Evolutionary conservation across 169 alveolate species (phyloP), one percentile per base, ranked within the genome.

Genomic region (Amoebophrya sp.): DNA sequence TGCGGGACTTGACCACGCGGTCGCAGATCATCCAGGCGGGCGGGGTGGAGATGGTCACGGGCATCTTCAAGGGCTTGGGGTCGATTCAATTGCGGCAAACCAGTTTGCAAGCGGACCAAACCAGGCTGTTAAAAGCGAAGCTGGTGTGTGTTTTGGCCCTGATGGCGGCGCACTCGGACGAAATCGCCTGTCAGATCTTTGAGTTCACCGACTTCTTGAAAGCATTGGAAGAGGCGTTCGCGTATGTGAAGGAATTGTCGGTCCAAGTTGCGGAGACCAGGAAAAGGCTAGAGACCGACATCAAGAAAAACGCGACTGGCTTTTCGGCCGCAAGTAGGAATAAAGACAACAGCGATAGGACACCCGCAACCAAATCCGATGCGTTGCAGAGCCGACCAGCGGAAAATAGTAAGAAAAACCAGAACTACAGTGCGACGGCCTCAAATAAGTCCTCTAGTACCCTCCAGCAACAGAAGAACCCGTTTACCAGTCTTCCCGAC

Each of bases 1-100:
- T 66, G 83, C 83, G 83, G 83, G 35, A n/a, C 83, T 25, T 66
- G 83, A 66, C 35, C 29, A 66, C 83, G 29, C 83, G 83, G 29
- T 0, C 38, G 35, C 83, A 66, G 83, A 25, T 66, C 10, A 2
- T 66, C 35, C 10, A 7, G 39, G 83, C 83, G 29, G 83, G 83
- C 7, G 83, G 83, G 29, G 35, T 66, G 32, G 83, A 66, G 83
- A 66, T 66, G 83, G 35, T 66, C 35, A 66, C 18, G 39, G 83
- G 83, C 29, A 66, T 66, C 35, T 25, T 66, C 38, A 66, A 66
- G 35, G 83, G 83, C 83, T 1, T 66, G 35, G 32, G 18, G 83
- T 12, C 29, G 7, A 47, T 0, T 25, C 2, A 66, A 2, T 1
- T 0, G 1, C 32, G 83, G 29, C 38, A 25, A 3, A 66, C 35